Evolutionary conservation across 2,329 filamentous ascomycete genomes (phyloP), one percentile per base, ranked within the genome.

Genomic region (Neofusicoccum parvum): DNA sequence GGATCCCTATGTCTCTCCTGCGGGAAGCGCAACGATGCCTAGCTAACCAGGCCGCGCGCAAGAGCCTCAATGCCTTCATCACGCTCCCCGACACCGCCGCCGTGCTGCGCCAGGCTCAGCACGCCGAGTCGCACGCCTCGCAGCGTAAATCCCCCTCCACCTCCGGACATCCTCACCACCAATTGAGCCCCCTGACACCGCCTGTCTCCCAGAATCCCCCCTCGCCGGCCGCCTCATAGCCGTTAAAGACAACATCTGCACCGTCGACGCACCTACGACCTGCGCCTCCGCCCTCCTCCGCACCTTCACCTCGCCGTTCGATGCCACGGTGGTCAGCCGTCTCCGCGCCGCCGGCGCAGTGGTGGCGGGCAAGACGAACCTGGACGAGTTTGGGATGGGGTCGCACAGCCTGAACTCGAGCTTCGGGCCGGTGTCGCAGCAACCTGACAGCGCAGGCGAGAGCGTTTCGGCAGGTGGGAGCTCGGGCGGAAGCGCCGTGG

Each of bases 361-460:
- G 5, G 76, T 94, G 1, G 83, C 88, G 1, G 90, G 90, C 6
- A 97, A 97, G 78, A 94, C 92, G 2, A 97, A 96, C 75, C 88
- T 98, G 83, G 95, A 98, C 79, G 95, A 96, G 75, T 97, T 97
- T 75, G 93, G 94, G 34, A 97, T 97, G 94, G 93, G 93, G 2
- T 96, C 92, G 9, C 90, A 97, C 74, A 90, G 89, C 1, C 85
- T 83, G 20, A 80, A 89, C 72, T 93, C 92, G 0, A 79, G 83
- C 64, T 87, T 89, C 71, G 91, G 91, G 1, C 75, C 86, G 1
- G 90, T 48, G 15, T 58, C 65, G 39, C 46, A 64, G 69, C 17
- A 73, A 69, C 23, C 17, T 32, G 10, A 27, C 66, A 10, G 59
- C 66, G 4, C 37, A 5, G 50, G 48, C n/a, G 37, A 77, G 23